phyloP scores from a whole-genome alignment of 1,284 basidiomycete genomes.

The Leccinum subspadiceum region DNA sequence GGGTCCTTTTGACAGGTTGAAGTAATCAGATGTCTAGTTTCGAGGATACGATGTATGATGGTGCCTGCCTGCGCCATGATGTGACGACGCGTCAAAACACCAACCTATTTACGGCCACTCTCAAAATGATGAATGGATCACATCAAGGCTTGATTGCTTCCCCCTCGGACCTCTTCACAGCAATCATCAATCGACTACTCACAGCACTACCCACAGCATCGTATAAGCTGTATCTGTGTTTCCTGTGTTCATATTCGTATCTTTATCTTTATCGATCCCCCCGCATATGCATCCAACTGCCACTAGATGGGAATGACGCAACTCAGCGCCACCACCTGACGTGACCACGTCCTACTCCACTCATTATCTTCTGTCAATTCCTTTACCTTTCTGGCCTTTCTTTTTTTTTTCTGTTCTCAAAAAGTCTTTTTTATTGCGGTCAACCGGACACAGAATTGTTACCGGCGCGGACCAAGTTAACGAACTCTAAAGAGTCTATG shows the following conservation, averaged over 20 bases:
- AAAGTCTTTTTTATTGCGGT: not conserved
- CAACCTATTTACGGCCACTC: not conserved
- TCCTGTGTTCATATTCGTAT: not conserved
- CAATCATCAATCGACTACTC: not conserved
- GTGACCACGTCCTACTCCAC: not conserved
- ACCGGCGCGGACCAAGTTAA: not conserved
- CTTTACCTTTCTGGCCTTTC: not conserved
- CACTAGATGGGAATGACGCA: not conserved
- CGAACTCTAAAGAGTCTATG: not conserved
- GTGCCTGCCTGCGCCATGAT: not conserved
- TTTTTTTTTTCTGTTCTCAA: not conserved
- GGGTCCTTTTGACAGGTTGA: not conserved
- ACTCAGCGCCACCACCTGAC: not conserved
- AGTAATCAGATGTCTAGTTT: not conserved
- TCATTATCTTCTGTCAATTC: not conserved
- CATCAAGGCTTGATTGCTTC: not conserved
- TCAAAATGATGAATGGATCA: not conserved
- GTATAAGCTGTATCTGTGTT: not conserved
- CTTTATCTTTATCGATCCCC: not conserved
- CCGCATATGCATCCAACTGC: not conserved
- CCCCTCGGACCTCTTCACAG: not conserved
- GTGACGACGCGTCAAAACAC: not conserved
- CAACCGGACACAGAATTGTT: not conserved
- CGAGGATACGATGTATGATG: not conserved
- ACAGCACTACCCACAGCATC: not conserved